These are phyloP conservation scores for Scheffersomyces coipomensis DNA, from an alignment of 805 yeast genomes.

Conservation along the genomic window DNA sequence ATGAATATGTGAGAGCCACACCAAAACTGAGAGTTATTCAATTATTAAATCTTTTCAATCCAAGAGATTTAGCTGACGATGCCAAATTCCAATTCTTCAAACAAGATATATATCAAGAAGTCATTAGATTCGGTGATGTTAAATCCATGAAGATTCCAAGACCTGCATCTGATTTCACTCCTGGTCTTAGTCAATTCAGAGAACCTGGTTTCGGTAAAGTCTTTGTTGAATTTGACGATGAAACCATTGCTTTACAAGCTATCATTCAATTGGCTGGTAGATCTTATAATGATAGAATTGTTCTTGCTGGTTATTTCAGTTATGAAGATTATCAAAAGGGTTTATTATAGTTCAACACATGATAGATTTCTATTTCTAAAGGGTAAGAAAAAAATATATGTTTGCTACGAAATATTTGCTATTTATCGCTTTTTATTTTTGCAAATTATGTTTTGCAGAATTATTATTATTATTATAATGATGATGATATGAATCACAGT, in stretches of 20 bases:
- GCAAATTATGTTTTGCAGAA: no score
- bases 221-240: constrained; percentile 59
- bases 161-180: constrained; percentile 51
- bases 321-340: constrained; percentile 56
- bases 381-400: no score
- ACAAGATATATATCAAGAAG: constrained; percentile 51
- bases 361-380: no score
- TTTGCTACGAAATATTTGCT: no score
- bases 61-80: constrained; percentile 59
- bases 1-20: constrained; percentile 33
- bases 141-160: constrained; percentile 58
- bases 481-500: no score
- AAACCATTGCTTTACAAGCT: constrained; percentile 55
- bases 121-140: constrained; percentile 51
- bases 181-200: constrained; percentile 33
- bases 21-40: constrained; percentile 56
- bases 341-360: constrained; percentile 10
- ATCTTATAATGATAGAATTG: constrained; percentile 63
- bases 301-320: constrained; percentile 61
- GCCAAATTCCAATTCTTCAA: constrained; percentile 46
- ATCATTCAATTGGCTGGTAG: constrained; percentile 62
- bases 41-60: constrained; percentile 62
- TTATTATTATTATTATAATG: no score
- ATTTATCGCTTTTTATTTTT: no score
- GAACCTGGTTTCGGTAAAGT: constrained; percentile 70